Evolutionary conservation across 2,329 filamentous ascomycete genomes (phyloP), one percentile per base, ranked within the genome.

Genomic region (Pseudogymnoascus sp.): DNA sequence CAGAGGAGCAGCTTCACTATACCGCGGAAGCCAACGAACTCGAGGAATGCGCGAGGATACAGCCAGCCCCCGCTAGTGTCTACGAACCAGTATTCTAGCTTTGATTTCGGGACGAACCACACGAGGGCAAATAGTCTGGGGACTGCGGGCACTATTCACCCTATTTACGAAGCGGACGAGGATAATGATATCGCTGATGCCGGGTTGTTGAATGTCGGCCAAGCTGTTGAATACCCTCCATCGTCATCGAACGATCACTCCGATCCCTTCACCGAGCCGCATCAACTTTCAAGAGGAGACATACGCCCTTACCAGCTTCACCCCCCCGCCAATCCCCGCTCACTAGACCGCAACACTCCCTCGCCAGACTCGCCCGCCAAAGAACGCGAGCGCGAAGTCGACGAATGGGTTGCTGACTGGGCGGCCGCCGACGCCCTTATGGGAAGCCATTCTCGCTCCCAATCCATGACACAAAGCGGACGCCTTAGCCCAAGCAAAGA

Each of bases 141-240:
- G 6, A 73, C 72, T 57, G 80, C 81, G 34, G 80, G 81, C 2
- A 76, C 79, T 23, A 88, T 88, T 25, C 85, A 86, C 70, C 83
- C 84, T 0, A 88, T 88, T 54, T 84, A 86, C 11, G 85, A 87
- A 65, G 85, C 87, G 67, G 82, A 85, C 61, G 60, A 67, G 25
- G 70, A 70, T 25, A 64, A 67, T 39, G 62, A 61, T 8, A 51
- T 31, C 3, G 65, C 57, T 6, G 62, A 65, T 5, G 64, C 61
- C 54, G 66, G 61, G 16, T 68, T 71, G 6, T 6, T 61, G 7
- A 41, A 61, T 39, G 57, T 41, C 31, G 37, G 31, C 21, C 37
- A 45, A 14, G 41, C 37, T 23, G 19, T 37, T 6, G 57, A 61
- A 13, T 41, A 37, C 7, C 57, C 57, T 41, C n/a, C 63, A 62